These are phyloP conservation scores for Beauveria asiatica DNA, from an alignment of 2,329 filamentous ascomycete genomes.

Conservation along the genomic window DNA sequence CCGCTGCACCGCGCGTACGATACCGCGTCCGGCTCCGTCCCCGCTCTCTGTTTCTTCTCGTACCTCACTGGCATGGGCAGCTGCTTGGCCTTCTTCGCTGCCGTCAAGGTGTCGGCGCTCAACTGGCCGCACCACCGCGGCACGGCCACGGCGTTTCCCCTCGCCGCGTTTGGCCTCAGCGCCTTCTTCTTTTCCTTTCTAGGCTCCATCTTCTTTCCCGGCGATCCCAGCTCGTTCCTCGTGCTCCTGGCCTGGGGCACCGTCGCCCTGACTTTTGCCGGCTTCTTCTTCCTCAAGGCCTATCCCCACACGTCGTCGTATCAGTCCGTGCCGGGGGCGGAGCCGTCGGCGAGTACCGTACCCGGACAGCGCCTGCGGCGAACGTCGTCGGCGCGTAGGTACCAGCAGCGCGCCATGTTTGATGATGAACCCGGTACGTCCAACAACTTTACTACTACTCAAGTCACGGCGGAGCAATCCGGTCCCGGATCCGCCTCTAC, in stretches of 20 bases:
- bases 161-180: constrained; percentile 88
- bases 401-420: background rate
- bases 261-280: constrained; percentile 61
- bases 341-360: constrained; percentile 21
- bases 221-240: constrained; percentile 74
- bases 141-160: constrained; percentile 86
- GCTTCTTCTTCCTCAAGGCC: constrained; percentile 79
- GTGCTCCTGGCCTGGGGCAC: constrained; percentile 75
- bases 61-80: constrained; percentile 83
- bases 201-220: constrained; percentile 69
- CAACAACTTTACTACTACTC: constrained; percentile 23
- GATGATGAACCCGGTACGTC: constrained; percentile 60
- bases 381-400: constrained; percentile 29
- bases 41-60: constrained; percentile 68
- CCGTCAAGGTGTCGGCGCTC: constrained; percentile 77
- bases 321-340: constrained; percentile 40
- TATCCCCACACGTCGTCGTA: constrained; percentile 49
- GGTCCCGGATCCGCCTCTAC: constrained; percentile 5
- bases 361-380: constrained; percentile 33
- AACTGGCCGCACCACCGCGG: constrained; percentile 90
- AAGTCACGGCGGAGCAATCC: constrained; percentile 17
- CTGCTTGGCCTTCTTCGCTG: constrained; percentile 80
- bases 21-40: constrained; percentile 50
- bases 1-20: constrained; percentile 75
- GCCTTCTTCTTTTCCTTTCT: constrained; percentile 91